Evolutionary conservation across 768 basidiomycete species (phyloP).

Genomic region (Chalciporus chontae): DNA sequence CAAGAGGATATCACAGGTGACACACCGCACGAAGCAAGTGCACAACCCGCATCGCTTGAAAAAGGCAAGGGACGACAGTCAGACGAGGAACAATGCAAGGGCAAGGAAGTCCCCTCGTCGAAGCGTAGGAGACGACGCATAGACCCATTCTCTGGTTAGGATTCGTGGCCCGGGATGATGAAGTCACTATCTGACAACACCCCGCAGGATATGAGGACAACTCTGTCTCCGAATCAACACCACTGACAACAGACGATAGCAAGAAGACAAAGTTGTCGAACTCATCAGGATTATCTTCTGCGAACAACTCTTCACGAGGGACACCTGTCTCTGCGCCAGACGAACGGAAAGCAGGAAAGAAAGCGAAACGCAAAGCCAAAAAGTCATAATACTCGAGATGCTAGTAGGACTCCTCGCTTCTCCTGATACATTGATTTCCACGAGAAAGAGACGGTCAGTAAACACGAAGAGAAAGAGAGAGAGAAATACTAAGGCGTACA

Average conservation of each 20-base stretch:
- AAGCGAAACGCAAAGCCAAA: conserved; percentile 34
- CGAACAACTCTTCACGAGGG: conserved; percentile 14
- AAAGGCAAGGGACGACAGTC: conserved; percentile 40
- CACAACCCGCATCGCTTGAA: conserved; percentile 6
- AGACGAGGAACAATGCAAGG: conserved; percentile 16
- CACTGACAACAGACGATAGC: background rate
- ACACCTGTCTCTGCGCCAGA: conserved; percentile 22
- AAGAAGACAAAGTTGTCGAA: conserved; percentile 9
- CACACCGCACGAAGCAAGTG: background rate
- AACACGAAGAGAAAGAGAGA: too few relatives aligned
- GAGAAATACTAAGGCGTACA: too few relatives aligned
- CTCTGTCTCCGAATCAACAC: background rate
- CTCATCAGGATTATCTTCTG: background rate
- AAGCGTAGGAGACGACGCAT: conserved; percentile 52
- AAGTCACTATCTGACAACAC: background rate
- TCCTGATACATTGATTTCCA: conserved; percentile 15
- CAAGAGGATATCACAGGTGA: conserved; percentile 6
- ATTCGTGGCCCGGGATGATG: background rate
- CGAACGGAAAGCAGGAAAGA: conserved; percentile 29
- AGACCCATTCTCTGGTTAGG: conserved; percentile 66
- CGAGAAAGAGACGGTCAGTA: too few relatives aligned
- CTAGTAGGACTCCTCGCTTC: conserved; percentile 10
- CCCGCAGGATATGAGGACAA: conserved; percentile 31
- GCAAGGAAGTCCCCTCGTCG: conserved; percentile 11
- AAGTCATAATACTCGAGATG: conserved; percentile 9